These are phyloP conservation scores for Diversispora epigaea DNA, from an alignment of 192 early-diverging fungal genomes.

Conservation along the genomic window DNA sequence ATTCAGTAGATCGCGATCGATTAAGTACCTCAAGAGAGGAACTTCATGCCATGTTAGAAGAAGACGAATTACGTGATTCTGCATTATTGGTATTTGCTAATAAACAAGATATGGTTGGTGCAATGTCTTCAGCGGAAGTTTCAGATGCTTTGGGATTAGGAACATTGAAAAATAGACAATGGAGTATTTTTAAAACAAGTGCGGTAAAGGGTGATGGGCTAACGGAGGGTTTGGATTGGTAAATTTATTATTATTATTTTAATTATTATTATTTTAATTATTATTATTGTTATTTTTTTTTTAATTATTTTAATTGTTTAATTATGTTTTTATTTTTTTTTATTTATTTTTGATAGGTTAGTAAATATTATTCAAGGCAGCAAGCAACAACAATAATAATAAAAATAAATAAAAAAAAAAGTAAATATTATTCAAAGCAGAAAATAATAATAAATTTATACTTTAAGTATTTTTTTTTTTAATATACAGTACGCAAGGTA, in stretches of 20 bases:
- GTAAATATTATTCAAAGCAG: no score
- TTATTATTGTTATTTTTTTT: not conserved
- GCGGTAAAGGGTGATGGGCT: conserved; percentile 94
- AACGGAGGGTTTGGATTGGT: conserved; percentile 92
- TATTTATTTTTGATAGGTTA: conserved; percentile 37
- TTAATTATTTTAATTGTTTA: not conserved
- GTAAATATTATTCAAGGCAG: conserved; percentile 51
- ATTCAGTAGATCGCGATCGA: conserved; percentile 88
- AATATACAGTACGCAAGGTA: no score
- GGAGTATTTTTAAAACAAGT: conserved; percentile 92
- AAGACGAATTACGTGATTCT: conserved; percentile 89
- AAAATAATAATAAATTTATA: no score
- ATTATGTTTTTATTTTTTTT: not conserved
- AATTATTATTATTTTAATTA: not conserved
- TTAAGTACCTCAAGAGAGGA: conserved; percentile 87
- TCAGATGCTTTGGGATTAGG: conserved; percentile 82
- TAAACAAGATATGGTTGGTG: conserved; percentile 96
- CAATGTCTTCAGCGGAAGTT: conserved; percentile 87
- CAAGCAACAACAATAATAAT: conserved; percentile 6
- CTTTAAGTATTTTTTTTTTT: no score
- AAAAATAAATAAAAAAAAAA: no score
- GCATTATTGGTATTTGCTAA: conserved; percentile 94
- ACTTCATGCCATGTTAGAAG: conserved; percentile 88
- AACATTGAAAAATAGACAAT: conserved; percentile 83
- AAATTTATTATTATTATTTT: conserved; percentile 39